Percentiles rank a stretch among this genome's conserved stretches.
phyloP scores from a whole-genome alignment of 2,329 filamentous ascomycete genomes.

The Lecanicillium sp. region DNA sequence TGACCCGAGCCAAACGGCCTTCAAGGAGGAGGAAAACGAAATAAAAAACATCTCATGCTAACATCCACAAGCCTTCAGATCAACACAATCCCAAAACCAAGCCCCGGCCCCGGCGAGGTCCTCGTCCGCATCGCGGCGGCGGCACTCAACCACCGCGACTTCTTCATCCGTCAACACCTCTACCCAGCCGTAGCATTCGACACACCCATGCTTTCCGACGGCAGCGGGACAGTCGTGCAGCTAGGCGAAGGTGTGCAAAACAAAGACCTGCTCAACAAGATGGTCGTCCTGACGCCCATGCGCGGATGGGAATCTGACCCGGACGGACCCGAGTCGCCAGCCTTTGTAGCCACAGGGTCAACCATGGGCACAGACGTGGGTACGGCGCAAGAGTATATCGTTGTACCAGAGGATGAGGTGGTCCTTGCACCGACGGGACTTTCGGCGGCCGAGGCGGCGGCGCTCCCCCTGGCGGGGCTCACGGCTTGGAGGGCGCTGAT shows the following conservation, averaged over 20 bases:
- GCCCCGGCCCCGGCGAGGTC: constrained; percentile 58
- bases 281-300: constrained; percentile 71
- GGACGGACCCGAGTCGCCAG: constrained; percentile 59
- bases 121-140: constrained; percentile 69
- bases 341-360: constrained; percentile 61
- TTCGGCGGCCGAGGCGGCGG: constrained; percentile 65
- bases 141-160: constrained; percentile 88
- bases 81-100: constrained; percentile 53
- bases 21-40: no score
- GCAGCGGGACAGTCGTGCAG: constrained; percentile 63
- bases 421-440: constrained; percentile 71
- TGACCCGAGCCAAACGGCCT: no score
- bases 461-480: constrained; percentile 74
- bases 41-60: not conserved
- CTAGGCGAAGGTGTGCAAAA: constrained; percentile 41
- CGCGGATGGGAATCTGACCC: constrained; percentile 67
- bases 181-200: constrained; percentile 81
- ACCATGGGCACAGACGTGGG: constrained; percentile 55
- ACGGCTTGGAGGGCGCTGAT: constrained; percentile 84
- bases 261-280: constrained; percentile 44
- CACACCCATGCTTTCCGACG: constrained; percentile 74
- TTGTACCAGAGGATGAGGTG: constrained; percentile 62
- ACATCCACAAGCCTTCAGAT: constrained; percentile 44
- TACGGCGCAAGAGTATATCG: constrained; percentile 65
- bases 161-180: constrained; percentile 86